phyloP scores from a whole-genome alignment of 2,329 filamentous ascomycete species.

The Arthrobotrys conoides region DNA sequence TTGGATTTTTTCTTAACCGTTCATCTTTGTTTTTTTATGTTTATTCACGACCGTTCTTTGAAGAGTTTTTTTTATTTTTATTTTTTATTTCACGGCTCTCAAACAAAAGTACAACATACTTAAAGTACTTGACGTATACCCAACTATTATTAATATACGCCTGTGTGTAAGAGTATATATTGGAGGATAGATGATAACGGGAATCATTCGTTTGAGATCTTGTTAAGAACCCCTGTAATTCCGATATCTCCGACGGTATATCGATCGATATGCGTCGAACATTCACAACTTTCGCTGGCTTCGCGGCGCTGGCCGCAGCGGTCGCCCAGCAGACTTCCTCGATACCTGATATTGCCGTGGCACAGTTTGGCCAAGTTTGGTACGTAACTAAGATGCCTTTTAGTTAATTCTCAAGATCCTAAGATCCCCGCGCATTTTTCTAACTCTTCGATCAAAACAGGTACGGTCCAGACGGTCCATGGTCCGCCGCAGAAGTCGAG shows the following conservation, averaged over 20 bases:
- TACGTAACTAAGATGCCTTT: constrained; percentile 3
- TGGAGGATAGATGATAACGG: constrained; percentile 27
- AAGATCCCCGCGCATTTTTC: neutral
- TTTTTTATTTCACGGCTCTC: neutral
- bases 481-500: constrained; percentile 48
- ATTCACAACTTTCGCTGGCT: neutral
- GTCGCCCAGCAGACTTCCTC: constrained; percentile 33
- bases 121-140: no score
- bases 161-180: constrained; percentile 16
- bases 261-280: constrained; percentile 36
- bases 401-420: neutral
- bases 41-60: constrained; percentile 1
- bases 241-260: constrained; percentile 4
- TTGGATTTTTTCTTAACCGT: constrained; percentile 6
- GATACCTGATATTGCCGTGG: constrained; percentile 42
- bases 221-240: constrained; percentile 29
- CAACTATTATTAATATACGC: neutral
- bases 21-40: constrained; percentile 8
- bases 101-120: constrained; percentile 8
- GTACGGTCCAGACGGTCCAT: constrained; percentile 58
- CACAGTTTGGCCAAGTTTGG: constrained; percentile 55
- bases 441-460: constrained; percentile 6
- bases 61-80: neutral
- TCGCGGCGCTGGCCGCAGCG: constrained; percentile 24
- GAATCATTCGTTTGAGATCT: constrained; percentile 50